phyloP scores from a whole-genome alignment of 768 basidiomycete genomes.

The Tylopilus cervinicoccineus region DNA sequence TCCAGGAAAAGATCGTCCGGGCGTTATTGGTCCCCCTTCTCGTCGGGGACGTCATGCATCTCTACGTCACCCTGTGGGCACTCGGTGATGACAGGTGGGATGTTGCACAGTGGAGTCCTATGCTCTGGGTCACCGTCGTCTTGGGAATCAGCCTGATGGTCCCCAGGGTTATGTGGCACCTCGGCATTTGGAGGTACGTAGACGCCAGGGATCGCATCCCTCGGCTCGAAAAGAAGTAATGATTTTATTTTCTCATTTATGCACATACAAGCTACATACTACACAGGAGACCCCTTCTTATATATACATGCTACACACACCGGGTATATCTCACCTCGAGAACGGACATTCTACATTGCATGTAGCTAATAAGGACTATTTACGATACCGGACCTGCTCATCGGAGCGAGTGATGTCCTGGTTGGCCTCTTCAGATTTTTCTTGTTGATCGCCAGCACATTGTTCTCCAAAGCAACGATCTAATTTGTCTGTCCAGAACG shows the following conservation, averaged over 20 bases:
- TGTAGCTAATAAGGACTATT: constrained; percentile 53
- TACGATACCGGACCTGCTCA: constrained; percentile 62
- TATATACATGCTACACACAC: background rate
- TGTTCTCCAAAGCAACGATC: constrained; percentile 94
- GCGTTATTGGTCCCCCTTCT: constrained; percentile 66
- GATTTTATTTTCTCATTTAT: constrained; percentile 21
- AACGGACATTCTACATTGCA: background rate
- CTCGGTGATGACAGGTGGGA: constrained; percentile 69
- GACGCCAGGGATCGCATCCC: constrained; percentile 52
- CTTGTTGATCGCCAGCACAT: constrained; percentile 94
- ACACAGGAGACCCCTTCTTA: constrained; percentile 2
- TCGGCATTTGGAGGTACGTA: constrained; percentile 72
- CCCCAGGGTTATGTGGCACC: constrained; percentile 69
- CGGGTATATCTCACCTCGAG: constrained; percentile 14
- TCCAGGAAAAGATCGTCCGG: constrained; percentile 70
- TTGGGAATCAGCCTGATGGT: constrained; percentile 63
- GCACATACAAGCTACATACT: constrained; percentile 11
- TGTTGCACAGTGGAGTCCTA: constrained; percentile 57
- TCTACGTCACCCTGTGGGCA: constrained; percentile 69
- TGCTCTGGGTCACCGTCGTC: constrained; percentile 64
- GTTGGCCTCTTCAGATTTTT: constrained; percentile 83
- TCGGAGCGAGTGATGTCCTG: constrained; percentile 61
- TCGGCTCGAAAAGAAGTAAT: constrained; percentile 13
- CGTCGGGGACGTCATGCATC: constrained; percentile 63
- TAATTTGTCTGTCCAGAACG: constrained; percentile 30